A percentile compares a stretch with the other conserved stretches of the same genome.
Evolutionary conservation across 2,329 filamentous ascomycete species (phyloP).

Genomic region (Aspergillus tubingensis): DNA sequence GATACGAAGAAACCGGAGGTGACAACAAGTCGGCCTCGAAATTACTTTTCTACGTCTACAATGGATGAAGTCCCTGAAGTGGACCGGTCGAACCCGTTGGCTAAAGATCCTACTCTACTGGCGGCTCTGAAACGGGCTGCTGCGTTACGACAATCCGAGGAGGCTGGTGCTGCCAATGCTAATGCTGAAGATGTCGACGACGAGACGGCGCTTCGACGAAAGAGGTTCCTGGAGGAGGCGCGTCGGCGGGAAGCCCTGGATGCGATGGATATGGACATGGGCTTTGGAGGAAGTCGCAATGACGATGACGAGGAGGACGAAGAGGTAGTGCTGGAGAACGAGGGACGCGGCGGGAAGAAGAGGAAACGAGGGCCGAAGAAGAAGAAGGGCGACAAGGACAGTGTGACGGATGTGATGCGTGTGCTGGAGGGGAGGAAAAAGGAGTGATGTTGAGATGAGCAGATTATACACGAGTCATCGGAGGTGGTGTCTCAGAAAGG

Average conservation of each 20-base stretch:
- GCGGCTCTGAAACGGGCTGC: slow-evolving; percentile 86
- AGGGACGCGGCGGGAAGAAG: slow-evolving; percentile 37
- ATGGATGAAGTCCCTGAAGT: slow-evolving; percentile 55
- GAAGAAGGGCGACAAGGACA: slow-evolving; percentile 61
- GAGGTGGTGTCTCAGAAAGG: too few relatives aligned
- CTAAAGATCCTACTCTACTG: slow-evolving; percentile 74
- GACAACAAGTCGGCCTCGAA: slow-evolving; percentile 43
- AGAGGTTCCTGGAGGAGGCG: slow-evolving; percentile 70
- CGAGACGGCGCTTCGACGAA: slow-evolving; percentile 67
- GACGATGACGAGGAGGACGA: slow-evolving; percentile 85
- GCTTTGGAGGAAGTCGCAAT: slow-evolving; percentile 84
- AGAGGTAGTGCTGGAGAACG: slow-evolving; percentile 59
- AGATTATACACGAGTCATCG: too few relatives aligned
- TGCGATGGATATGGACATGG: slow-evolving; percentile 88
- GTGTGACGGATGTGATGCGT: slow-evolving; percentile 74
- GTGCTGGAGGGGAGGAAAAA: slow-evolving; percentile 69
- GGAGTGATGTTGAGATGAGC: slow-evolving; percentile 16
- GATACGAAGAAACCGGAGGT: slow-evolving; percentile 16
- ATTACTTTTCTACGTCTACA: slow-evolving; percentile 47
- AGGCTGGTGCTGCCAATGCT: slow-evolving; percentile 34
- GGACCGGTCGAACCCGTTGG: slow-evolving; percentile 45
- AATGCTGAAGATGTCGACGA: slow-evolving; percentile 53
- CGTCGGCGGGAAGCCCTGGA: slow-evolving; percentile 67
- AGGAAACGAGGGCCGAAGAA: slow-evolving; percentile 58
- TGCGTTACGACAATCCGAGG: slow-evolving; percentile 52